Percentiles rank a stretch among this genome's conserved stretches.
Evolutionary conservation across 441 rosid species (phyloP).

Genomic region (Euphorbia celastroides): DNA sequence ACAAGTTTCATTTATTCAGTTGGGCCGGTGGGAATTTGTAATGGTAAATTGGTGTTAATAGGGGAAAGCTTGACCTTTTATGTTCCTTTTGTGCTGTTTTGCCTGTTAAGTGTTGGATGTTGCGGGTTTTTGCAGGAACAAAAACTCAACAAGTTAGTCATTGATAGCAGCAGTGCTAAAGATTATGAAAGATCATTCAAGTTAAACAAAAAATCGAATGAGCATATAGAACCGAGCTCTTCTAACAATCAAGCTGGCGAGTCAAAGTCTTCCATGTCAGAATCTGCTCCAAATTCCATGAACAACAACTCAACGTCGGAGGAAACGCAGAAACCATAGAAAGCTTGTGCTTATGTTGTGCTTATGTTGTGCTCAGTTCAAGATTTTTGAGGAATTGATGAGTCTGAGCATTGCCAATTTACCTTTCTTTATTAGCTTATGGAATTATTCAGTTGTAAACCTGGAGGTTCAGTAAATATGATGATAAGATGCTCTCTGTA

Average conservation of each 20-base stretch:
- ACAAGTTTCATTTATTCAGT: too few species aligned
- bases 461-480: not conserved
- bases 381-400: not conserved
- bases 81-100: not conserved
- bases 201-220: conserved; percentile 42
- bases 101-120: not conserved
- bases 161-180: conserved; percentile 56
- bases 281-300: conserved; percentile 24
- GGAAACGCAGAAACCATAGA: conserved; percentile 46
- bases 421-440: too few species aligned
- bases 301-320: conserved; percentile 45
- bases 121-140: conserved; percentile 56
- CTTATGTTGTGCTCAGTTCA: not conserved
- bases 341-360: conserved; percentile 17
- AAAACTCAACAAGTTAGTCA: conserved; percentile 55
- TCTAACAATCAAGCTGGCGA: conserved; percentile 16
- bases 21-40: too few species aligned
- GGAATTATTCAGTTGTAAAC: not conserved
- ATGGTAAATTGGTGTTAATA: not conserved
- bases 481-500: not conserved
- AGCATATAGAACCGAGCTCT: too few species aligned
- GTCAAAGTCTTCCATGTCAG: conserved; percentile 24
- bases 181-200: conserved; percentile 74
- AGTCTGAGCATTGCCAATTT: too few species aligned
- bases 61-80: not conserved